Conservation (phyloP, 75 land plant species). For the Adiantum capillusveneris region DNA sequence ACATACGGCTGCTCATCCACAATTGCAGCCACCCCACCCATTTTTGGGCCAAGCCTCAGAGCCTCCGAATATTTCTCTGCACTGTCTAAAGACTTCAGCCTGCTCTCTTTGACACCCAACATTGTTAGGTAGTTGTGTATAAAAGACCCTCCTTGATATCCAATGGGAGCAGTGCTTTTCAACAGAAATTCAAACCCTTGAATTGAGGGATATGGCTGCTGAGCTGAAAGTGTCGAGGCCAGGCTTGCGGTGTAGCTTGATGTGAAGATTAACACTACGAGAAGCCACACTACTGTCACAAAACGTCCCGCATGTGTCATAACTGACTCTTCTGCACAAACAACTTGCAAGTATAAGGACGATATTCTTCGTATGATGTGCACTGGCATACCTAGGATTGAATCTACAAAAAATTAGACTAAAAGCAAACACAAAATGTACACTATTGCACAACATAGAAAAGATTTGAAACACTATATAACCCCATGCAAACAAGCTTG, state of each 20-base stretch:
- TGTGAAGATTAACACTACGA: slow-evolving; percentile 20
- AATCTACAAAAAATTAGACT: neutral
- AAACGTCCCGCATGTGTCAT: slow-evolving; percentile 8
- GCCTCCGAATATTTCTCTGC: neutral
- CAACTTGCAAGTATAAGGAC: neutral
- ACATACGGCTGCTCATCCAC: slow-evolving; percentile 34
- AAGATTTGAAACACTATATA: too few species aligned
- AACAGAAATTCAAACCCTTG: slow-evolving; percentile 14
- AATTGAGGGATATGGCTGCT: slow-evolving; percentile 14
- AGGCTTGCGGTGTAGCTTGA: slow-evolving; percentile 22
- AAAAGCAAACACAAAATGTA: neutral
- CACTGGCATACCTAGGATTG: neutral
- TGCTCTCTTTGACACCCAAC: neutral
- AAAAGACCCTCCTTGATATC: slow-evolving; percentile 40
- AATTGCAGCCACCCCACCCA: slow-evolving; percentile 17
- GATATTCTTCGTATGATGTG: neutral
- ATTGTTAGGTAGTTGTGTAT: slow-evolving; percentile 13
- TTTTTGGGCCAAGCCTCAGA: too few species aligned
- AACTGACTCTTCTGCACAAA: slow-evolving; percentile 4
- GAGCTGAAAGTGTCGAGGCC: slow-evolving; percentile 15
- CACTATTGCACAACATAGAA: too few species aligned
- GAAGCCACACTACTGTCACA: slow-evolving; percentile 17
- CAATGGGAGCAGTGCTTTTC: slow-evolving; percentile 21
- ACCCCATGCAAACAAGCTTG: too few species aligned
- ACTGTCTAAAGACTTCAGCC: neutral